phyloP scores from a whole-genome alignment of 2,329 filamentous ascomycete species.

The Colletotrichum somersetense region DNA sequence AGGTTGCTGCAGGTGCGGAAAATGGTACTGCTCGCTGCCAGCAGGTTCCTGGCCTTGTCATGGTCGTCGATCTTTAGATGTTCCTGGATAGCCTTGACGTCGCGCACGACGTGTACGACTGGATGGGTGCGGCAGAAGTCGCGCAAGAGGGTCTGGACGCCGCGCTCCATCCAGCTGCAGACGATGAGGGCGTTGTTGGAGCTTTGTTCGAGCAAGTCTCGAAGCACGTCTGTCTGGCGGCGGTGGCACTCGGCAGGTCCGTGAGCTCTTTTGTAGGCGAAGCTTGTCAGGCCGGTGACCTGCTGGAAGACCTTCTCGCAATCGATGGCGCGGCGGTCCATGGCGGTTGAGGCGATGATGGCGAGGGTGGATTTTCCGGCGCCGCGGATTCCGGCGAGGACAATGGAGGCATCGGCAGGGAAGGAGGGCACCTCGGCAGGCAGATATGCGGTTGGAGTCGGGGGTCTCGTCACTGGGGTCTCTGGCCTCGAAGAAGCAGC shows the following conservation, averaged over 20 bases:
- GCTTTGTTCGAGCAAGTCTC: constrained; percentile 70
- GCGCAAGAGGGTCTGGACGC: constrained; percentile 69
- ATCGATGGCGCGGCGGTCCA: constrained; percentile 76
- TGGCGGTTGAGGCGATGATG: constrained; percentile 79
- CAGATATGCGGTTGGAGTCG: constrained; percentile 31
- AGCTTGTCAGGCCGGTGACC: constrained; percentile 70
- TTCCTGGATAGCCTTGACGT: constrained; percentile 72
- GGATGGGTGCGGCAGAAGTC: constrained; percentile 75
- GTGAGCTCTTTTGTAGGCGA: constrained; percentile 72
- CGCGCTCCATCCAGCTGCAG: constrained; percentile 78
- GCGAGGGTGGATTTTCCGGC: constrained; percentile 82
- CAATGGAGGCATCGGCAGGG: constrained; percentile 72
- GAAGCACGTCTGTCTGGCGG: constrained; percentile 72
- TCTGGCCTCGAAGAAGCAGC: constrained; percentile 33
- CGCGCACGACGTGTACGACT: constrained; percentile 77
- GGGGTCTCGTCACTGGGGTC: constrained; percentile 33
- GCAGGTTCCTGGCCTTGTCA: constrained; percentile 68
- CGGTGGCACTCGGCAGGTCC: constrained; percentile 73
- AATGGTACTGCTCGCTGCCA: constrained; percentile 68
- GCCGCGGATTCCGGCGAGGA: constrained; percentile 79
- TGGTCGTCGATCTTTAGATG: constrained; percentile 70
- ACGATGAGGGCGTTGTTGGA: constrained; percentile 75
- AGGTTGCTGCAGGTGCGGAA: constrained; percentile 78
- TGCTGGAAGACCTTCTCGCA: constrained; percentile 77
- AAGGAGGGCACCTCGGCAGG: constrained; percentile 38